Evolutionary conservation across 495 filamentous ascomycete genomes (phyloP).

Genomic region (Eremomyces bilateralis): DNA sequence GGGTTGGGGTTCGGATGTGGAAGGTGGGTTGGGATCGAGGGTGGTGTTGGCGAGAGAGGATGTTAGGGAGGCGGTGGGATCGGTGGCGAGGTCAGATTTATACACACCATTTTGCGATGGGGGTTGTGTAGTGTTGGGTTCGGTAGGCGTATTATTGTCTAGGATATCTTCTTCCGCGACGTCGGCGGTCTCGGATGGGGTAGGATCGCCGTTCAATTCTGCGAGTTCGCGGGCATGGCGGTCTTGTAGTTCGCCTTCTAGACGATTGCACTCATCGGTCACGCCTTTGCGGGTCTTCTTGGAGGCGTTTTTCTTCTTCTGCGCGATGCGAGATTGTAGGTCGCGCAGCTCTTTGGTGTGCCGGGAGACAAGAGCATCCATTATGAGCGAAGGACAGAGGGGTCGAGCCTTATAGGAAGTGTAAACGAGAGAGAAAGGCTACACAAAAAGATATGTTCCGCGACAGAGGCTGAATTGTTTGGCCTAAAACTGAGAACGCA

Average conservation of each 20-base stretch:
- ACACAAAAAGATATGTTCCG: too few relatives aligned
- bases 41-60: constrained; percentile 3
- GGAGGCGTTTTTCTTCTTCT: constrained; percentile 85
- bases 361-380: constrained; percentile 56
- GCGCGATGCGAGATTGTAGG: constrained; percentile 60
- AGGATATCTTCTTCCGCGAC: constrained; percentile 7
- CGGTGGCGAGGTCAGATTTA: background rate
- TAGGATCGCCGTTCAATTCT: constrained; percentile 30
- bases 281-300: constrained; percentile 90
- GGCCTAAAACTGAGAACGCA: too few relatives aligned
- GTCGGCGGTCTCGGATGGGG: too few relatives aligned
- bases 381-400: too few relatives aligned
- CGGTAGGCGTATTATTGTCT: constrained; percentile 1
- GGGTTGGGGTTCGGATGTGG: constrained; percentile 15
- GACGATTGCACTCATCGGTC: constrained; percentile 32
- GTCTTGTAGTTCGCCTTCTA: constrained; percentile 18
- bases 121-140: constrained; percentile 1
- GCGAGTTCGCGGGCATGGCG: constrained; percentile 35
- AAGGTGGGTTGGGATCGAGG: constrained; percentile 6
- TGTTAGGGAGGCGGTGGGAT: background rate
- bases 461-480: too few relatives aligned
- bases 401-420: too few relatives aligned
- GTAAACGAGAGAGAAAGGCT: too few relatives aligned
- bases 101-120: background rate
- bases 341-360: constrained; percentile 83